Conservation (phyloP, 2,329 filamentous ascomycete species). For the Aspergillus fischeri region DNA sequence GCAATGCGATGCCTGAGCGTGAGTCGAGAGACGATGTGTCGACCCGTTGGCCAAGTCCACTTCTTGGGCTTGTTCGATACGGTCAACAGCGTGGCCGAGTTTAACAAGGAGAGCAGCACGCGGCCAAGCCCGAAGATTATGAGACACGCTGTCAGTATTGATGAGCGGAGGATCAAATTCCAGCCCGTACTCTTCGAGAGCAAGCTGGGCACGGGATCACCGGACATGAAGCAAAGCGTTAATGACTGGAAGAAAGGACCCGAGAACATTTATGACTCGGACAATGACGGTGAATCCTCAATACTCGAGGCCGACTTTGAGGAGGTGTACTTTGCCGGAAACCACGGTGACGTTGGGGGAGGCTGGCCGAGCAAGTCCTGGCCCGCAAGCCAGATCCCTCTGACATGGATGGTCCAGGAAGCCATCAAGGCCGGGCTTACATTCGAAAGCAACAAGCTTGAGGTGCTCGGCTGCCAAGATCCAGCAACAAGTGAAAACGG, state of each 20-base stretch:
- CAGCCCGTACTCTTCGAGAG: slow-evolving; percentile 18
- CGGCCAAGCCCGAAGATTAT: slow-evolving; percentile 43
- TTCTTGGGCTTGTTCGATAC: slow-evolving; percentile 26
- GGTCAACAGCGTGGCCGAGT: slow-evolving; percentile 21
- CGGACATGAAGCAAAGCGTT: not conserved
- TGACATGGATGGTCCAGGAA: slow-evolving; percentile 66
- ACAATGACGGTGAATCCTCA: not conserved
- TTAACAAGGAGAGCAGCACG: slow-evolving; percentile 10
- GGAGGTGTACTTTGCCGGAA: slow-evolving; percentile 68
- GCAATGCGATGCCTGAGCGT: slow-evolving; percentile 6
- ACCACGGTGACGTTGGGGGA: slow-evolving; percentile 71
- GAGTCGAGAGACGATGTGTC: slow-evolving; percentile 16
- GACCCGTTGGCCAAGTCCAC: slow-evolving; percentile 11
- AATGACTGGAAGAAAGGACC: not conserved
- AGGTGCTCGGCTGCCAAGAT: slow-evolving; percentile 16
- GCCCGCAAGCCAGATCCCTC: slow-evolving; percentile 60
- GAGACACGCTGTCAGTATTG: slow-evolving; percentile 51
- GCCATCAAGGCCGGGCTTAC: slow-evolving; percentile 60
- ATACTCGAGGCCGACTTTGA: slow-evolving; percentile 53
- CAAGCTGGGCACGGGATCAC: not conserved
- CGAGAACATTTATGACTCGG: not conserved
- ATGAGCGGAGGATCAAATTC: slow-evolving; percentile 53
- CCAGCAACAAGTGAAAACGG: slow-evolving; percentile 1
- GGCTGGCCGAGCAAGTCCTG: slow-evolving; percentile 60
- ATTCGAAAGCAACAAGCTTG: slow-evolving; percentile 50